Conservation (phyloP, 352 stramenopile species). For the Aphanomyces cochlioides region DNA sequence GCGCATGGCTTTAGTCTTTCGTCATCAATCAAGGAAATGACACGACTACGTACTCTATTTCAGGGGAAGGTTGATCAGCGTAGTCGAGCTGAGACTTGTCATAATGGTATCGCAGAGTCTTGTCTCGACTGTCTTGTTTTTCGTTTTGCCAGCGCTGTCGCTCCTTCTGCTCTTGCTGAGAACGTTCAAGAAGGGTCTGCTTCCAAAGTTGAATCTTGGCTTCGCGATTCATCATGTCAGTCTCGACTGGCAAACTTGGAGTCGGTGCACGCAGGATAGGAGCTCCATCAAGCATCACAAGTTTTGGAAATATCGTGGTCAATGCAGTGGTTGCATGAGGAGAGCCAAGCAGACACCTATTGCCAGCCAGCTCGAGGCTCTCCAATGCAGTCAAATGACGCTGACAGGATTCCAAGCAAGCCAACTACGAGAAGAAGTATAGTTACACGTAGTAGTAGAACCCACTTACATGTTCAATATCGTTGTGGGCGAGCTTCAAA, state of each 20-base stretch:
- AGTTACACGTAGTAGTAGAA: background rate
- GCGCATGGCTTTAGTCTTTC: too few relatives aligned
- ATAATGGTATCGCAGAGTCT: too few relatives aligned
- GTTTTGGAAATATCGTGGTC: conserved; percentile 6
- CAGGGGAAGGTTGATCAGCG: too few relatives aligned
- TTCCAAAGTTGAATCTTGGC: conserved; percentile 68
- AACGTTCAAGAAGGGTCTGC: conserved; percentile 50
- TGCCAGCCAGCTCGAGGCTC: conserved; percentile 49
- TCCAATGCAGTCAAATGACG: conserved; percentile 42
- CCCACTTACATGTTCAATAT: conserved; percentile 50
- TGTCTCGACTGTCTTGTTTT: too few relatives aligned
- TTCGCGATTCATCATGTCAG: conserved; percentile 28
- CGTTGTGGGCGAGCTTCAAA: conserved; percentile 54
- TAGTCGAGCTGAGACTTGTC: too few relatives aligned
- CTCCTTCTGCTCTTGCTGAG: conserved; percentile 36
- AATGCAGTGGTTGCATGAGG: background rate
- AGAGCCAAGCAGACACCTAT: conserved; percentile 37
- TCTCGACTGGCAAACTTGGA: background rate
- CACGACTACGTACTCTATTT: too few relatives aligned
- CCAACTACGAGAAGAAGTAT: conserved; percentile 36
- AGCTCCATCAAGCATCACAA: conserved; percentile 6
- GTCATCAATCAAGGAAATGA: too few relatives aligned
- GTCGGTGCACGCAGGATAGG: background rate
- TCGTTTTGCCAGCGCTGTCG: conserved; percentile 25
- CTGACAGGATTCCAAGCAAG: conserved; percentile 45